Percentiles rank a stretch among this genome's conserved stretches.
These are phyloP conservation scores for Boletus reticuloceps DNA, from an alignment of 768 basidiomycete genomes.

Conservation along the genomic window DNA sequence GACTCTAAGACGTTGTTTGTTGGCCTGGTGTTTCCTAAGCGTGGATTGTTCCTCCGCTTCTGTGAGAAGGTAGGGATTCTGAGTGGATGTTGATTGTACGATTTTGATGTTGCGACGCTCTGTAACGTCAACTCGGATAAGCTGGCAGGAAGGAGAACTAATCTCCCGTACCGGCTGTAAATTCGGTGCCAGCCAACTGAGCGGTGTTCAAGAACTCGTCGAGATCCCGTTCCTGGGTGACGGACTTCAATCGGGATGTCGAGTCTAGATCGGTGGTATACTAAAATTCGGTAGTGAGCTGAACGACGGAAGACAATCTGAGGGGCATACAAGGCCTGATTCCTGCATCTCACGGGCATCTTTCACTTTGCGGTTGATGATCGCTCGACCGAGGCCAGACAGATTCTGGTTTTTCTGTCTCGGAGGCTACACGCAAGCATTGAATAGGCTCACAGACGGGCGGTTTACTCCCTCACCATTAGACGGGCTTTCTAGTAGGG, in stretches of 20 bases:
- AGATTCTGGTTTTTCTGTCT: slow-evolving; percentile 63
- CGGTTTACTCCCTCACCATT: slow-evolving; percentile 11
- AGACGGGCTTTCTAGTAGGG: not conserved
- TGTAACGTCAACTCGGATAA: slow-evolving; percentile 24
- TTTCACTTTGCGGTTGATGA: slow-evolving; percentile 82
- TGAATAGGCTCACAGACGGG: not conserved
- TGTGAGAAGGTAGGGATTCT: slow-evolving; percentile 85
- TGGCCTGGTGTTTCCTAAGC: slow-evolving; percentile 68
- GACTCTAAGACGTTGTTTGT: slow-evolving; percentile 75
- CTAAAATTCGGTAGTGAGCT: slow-evolving; percentile 34
- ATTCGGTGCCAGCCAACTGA: slow-evolving; percentile 91
- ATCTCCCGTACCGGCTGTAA: slow-evolving; percentile 76
- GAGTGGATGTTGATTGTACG: slow-evolving; percentile 52
- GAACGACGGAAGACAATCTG: not conserved
- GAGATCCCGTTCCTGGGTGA: slow-evolving; percentile 94
- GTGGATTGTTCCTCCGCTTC: slow-evolving; percentile 79
- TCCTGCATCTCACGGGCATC: slow-evolving; percentile 34
- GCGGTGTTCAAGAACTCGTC: slow-evolving; percentile 97
- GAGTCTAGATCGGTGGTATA: slow-evolving; percentile 75
- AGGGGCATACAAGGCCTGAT: slow-evolving; percentile 58
- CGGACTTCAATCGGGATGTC: slow-evolving; percentile 73
- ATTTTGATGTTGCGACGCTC: slow-evolving; percentile 82
- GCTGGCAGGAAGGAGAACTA: not conserved
- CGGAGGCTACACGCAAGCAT: slow-evolving; percentile 40
- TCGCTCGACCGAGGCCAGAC: slow-evolving; percentile 88